Evolutionary conservation across 345 rosid species (phyloP).

Genomic region (Punica granatum): DNA sequence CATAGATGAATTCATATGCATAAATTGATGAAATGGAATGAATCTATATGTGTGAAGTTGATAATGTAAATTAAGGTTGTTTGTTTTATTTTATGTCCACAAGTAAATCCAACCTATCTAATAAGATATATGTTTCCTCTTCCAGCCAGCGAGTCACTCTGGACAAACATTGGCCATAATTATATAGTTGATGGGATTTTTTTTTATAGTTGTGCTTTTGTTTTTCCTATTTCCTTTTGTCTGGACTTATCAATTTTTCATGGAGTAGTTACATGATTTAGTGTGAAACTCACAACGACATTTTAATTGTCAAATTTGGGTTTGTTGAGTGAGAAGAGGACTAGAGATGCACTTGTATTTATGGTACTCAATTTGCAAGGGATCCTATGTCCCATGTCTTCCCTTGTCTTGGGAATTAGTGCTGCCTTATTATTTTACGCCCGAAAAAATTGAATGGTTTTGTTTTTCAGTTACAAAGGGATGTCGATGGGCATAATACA

Average conservation of each 20-base stretch:
- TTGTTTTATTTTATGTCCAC: not conserved
- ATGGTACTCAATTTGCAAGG: constrained; percentile 6
- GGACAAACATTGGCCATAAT: not conserved
- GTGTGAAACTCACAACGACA: constrained; percentile 13
- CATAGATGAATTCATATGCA: too few relatives aligned
- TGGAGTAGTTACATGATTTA: constrained; percentile 20
- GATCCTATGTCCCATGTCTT: constrained; percentile 6
- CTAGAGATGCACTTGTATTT: not conserved
- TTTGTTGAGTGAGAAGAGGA: not conserved
- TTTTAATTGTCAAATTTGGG: constrained; percentile 13
- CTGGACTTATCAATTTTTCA: constrained; percentile 2
- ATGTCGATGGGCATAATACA: too few relatives aligned
- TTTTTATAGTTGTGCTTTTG: not conserved
- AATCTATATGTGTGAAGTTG: too few relatives aligned
- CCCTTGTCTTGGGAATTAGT: constrained; percentile 7
- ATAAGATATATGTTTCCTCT: not conserved
- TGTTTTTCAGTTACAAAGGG: not conserved
- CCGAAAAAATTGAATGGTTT: not conserved
- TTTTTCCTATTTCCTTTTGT: not conserved
- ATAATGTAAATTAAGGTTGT: too few relatives aligned
- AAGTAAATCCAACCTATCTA: not conserved
- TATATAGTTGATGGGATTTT: not conserved
- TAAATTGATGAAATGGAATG: not conserved
- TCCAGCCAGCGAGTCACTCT: not conserved
- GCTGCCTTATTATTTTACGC: constrained; percentile 8